Evolutionary conservation across 1,139 yeast species (phyloP).

Genomic region (Hemisphaericaspora subhashii): DNA sequence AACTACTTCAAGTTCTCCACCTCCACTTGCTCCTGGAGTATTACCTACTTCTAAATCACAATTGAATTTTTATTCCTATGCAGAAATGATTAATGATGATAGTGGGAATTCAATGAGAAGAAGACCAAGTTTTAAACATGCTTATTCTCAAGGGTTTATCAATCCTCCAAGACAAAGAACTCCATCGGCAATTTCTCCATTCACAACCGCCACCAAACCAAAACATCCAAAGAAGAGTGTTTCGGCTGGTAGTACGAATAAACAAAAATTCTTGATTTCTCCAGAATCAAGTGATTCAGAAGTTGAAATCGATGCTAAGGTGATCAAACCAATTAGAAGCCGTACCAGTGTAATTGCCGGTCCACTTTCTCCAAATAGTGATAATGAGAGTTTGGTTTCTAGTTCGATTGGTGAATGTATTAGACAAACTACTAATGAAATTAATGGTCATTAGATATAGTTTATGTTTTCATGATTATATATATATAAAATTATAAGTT

Average conservation of each 20-base stretch:
- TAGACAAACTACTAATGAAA: conserved; percentile 39
- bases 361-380: conserved; percentile 3
- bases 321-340: neutral
- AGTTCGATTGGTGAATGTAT: conserved; percentile 43
- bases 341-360: no score
- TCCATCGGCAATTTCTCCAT: conserved; percentile 17
- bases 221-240: conserved; percentile 19
- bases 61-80: conserved; percentile 72
- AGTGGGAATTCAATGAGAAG: conserved; percentile 52
- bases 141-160: conserved; percentile 31
- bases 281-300: conserved; percentile 33
- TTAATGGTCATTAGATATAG: conserved; percentile 28
- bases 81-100: conserved; percentile 73
- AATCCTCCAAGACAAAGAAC: conserved; percentile 12
- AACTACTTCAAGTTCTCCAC: conserved; percentile 8
- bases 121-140: conserved; percentile 52
- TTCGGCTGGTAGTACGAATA: no score
- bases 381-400: conserved; percentile 37
- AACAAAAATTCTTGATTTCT: conserved; percentile 28
- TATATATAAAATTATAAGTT: neutral
- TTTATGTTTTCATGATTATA: no score
- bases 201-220: conserved; percentile 15
- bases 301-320: conserved; percentile 14
- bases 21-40: conserved; percentile 41
- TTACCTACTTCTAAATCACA: conserved; percentile 47